Evolutionary conservation across 1,284 basidiomycete genomes (phyloP), one percentile per base, ranked within the genome.

Genomic region (Sporisorium sorghi): DNA sequence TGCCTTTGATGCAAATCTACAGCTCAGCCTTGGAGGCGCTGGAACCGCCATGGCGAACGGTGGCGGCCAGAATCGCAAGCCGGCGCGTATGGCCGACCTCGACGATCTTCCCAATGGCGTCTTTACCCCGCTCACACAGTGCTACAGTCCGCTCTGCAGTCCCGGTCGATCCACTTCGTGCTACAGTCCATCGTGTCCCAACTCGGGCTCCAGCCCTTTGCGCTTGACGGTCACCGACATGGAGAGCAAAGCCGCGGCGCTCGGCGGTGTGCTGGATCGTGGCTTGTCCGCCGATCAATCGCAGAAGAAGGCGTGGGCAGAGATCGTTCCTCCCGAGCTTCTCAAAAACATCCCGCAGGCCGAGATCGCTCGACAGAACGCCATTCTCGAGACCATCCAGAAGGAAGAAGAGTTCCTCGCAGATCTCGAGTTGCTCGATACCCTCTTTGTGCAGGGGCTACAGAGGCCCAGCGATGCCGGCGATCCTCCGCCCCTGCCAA

Each of bases 121-220:
- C 11, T 97, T 99, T 84, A 98, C 95, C 0, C 89, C 98, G 23
- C 87, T 99, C 67, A 96, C 95, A 0, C 93, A 95, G 81, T 99
- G 97, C 85, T 99, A 99, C 87, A 97, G 94, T 44, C 94, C 97
- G 11, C 98, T 97, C 40, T 99, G 97, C 86, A 85, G 90, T 89
- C 50, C 80, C 30, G 66, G 49, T 1, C 49, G 48, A 21, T 54
- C 43, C 3, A 53, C 56, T 1, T 32, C 26, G 3, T 82, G 81
- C 70, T 84, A 78, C 59, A 68, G 67, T 24, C 55, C 53, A 7
- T 73, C 73, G 51, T 81, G 83, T 58, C 73, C 78, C 10, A 66
- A 73, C 43, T 65, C 77, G 46, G 26, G 46, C 37, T 32, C 47
- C 40, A 61, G 64, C 48, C 68, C 67, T 19, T 33, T 75, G 63